Evolutionary conservation across 2,329 filamentous ascomycete species (phyloP).

Genomic region (Mariannaea sp.): DNA sequence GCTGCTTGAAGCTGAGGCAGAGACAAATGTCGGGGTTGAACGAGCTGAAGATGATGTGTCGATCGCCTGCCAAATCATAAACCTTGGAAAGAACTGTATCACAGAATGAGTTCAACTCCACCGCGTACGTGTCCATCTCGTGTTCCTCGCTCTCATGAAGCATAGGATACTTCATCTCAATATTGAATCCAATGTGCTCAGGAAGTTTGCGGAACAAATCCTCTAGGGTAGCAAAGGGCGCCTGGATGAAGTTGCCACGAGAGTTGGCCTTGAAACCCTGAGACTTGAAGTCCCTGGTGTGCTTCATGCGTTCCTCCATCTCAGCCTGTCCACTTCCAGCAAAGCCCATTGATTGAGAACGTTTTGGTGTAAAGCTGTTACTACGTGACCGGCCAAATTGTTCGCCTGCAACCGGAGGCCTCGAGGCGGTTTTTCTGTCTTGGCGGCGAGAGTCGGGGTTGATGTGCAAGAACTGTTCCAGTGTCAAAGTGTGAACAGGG

Average conservation of each 20-base stretch:
- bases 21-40: slow-evolving; percentile 98
- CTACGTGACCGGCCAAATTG: slow-evolving; percentile 39
- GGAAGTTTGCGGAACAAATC: slow-evolving; percentile 89
- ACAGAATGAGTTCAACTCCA: slow-evolving; percentile 95
- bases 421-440: slow-evolving; percentile 13
- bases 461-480: slow-evolving; percentile 94
- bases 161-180: slow-evolving; percentile 99
- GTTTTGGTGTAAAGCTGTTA: slow-evolving; percentile 50
- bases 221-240: slow-evolving; percentile 92
- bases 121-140: slow-evolving; percentile 94
- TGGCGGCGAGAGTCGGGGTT: slow-evolving; percentile 58
- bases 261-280: slow-evolving; percentile 97
- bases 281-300: slow-evolving; percentile 91
- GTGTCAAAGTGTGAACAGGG: slow-evolving; percentile 89
- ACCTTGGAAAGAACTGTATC: slow-evolving; percentile 90
- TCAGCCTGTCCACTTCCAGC: slow-evolving; percentile 46
- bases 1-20: slow-evolving; percentile 94
- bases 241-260: slow-evolving; percentile 92
- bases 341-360: slow-evolving; percentile 61
- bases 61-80: slow-evolving; percentile 78
- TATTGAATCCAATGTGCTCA: slow-evolving; percentile 88
- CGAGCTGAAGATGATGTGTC: slow-evolving; percentile 96
- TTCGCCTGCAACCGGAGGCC: slow-evolving; percentile 42
- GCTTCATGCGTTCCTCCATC: slow-evolving; percentile 87
- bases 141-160: slow-evolving; percentile 92